These are phyloP conservation scores for Acer campestre DNA, from an alignment of 345 rosid species.

Conservation along the genomic window DNA sequence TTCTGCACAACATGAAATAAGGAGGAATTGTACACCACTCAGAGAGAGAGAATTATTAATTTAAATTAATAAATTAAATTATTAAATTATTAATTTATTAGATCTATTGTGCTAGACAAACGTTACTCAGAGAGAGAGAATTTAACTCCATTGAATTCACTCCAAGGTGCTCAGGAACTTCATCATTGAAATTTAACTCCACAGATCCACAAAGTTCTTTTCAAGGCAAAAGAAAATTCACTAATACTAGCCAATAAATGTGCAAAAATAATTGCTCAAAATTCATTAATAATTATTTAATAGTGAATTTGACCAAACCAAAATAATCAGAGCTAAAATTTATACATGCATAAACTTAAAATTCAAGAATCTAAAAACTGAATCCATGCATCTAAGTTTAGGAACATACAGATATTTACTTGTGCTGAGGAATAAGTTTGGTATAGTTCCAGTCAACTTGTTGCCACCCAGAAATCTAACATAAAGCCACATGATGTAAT, in stretches of 20 bases:
- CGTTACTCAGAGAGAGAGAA: too few species aligned
- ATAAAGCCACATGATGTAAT: too few species aligned
- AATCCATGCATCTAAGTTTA: neutral
- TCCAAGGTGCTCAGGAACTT: too few species aligned
- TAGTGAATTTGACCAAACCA: neutral
- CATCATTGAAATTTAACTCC: neutral
- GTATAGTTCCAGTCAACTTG: conserved; percentile 14
- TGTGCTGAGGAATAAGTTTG: conserved; percentile 2
- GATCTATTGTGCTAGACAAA: neutral
- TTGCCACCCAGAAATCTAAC: too few species aligned
- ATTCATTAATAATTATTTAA: neutral
- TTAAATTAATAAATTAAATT: too few species aligned
- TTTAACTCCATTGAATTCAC: too few species aligned
- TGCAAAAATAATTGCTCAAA: neutral
- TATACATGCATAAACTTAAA: neutral
- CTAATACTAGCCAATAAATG: neutral
- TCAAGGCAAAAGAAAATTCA: neutral
- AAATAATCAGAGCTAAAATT: neutral
- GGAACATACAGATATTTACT: conserved; percentile 22
- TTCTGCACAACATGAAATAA: neutral
- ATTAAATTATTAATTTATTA: too few species aligned
- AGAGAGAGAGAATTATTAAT: too few species aligned
- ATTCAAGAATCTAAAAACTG: conserved; percentile 10
- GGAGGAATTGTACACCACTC: neutral
- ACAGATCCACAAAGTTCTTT: neutral